Evolutionary conservation across 257 asterid species (phyloP).

Genomic region (Solanum commersonii): DNA sequence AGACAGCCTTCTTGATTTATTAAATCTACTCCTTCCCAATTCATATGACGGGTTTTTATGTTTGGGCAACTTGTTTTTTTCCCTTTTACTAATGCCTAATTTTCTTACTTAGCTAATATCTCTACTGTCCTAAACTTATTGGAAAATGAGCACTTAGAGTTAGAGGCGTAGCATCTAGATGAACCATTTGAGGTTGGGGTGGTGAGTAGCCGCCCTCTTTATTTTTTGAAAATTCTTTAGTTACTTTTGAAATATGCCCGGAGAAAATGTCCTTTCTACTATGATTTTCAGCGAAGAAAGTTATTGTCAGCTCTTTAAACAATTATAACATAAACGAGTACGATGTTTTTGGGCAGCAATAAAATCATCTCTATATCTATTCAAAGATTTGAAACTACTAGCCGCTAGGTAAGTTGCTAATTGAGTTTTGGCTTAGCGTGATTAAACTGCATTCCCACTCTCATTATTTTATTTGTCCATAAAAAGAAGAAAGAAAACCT

Average conservation of each 20-base stretch:
- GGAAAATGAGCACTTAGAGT: background rate
- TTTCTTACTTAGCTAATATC: background rate
- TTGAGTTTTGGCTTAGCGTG: background rate
- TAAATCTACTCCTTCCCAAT: background rate
- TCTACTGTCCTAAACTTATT: background rate
- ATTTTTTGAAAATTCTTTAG: background rate
- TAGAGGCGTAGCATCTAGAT: background rate
- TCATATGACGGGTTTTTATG: background rate
- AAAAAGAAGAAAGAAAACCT: background rate
- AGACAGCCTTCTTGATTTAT: background rate
- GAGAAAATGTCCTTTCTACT: background rate
- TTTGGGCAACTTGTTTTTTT: background rate
- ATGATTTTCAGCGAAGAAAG: background rate
- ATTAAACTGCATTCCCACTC: background rate
- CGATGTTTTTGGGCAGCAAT: rapidly evolving
- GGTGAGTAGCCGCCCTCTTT: background rate
- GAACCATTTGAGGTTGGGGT: background rate
- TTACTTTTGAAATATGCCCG: background rate
- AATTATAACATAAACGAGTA: background rate
- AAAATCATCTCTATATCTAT: background rate
- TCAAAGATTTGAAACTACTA: background rate
- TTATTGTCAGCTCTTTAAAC: background rate
- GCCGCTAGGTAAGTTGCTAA: background rate
- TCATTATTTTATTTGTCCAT: background rate
- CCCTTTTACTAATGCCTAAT: background rate